Base-by-base conservation (phyloP, 2,329 filamentous ascomycete genomes). In the Aspergillus versicolor region DNA sequence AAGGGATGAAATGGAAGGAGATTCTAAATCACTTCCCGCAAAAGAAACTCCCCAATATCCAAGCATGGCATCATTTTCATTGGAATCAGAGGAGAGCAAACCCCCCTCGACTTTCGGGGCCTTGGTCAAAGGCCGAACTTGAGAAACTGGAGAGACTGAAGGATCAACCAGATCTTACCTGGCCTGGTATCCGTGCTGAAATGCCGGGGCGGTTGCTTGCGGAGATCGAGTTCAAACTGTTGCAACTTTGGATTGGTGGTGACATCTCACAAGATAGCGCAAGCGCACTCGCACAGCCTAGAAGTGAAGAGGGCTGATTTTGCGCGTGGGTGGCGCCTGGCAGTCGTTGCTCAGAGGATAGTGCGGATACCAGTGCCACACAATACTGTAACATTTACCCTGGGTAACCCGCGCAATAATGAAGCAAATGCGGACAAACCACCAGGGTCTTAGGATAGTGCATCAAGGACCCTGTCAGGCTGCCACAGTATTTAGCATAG, bases 201-300 rank as follows among this genome's bases (percentile, higher is more conserved):
- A 54, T 75, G n/a, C 69, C 68, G 6, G 61, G 63, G 30, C 67
- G 71, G 21, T 65, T 68, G 15, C 61, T 62, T 43, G 56, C 63
- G 19, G 71, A 73, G 51, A 63, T 73, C 30, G 72, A 75, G 52
- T 70, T 69, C 56, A 66, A 74, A 49, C 54, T 74, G 52, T 58
- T 75, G 55, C 63, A 65, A 52, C 61, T 68, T 22, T 75, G 70
- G 69, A 66, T 61, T 44, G 64, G 64, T 11, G 63, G 64, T 41
- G 61, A 63, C 17, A 57, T 57, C 51, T 48, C 51, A 52, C 45
- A 58, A 43, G 46, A 54, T 8, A 34, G 42, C 55, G 40, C 52
- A 37, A 34, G 42, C 55, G 40, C 48, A 37, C 43, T 40, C 52
- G 27, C 47, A 32, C 49, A 56, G 43, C 46, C 30, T 41, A 6